Conservation (phyloP, 768 basidiomycete species). For the Rhizopogon salebrosus region DNA sequence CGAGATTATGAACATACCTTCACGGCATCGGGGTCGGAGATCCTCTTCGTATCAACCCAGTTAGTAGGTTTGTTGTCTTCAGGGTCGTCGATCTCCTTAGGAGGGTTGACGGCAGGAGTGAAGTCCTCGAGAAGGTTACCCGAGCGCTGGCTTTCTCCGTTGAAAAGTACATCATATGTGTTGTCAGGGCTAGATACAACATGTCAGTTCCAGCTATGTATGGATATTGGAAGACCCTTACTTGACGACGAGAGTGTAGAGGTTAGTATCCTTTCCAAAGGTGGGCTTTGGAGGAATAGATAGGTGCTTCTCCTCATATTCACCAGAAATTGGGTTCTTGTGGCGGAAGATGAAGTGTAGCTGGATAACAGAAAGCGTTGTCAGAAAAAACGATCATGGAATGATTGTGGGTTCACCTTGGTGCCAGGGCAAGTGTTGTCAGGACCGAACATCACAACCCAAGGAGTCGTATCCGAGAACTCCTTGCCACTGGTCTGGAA, state of each 20-base stretch:
- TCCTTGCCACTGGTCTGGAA: constrained; percentile 93
- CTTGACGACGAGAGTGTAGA: constrained; percentile 94
- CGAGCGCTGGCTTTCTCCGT: constrained; percentile 73
- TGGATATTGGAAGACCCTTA: constrained; percentile 33
- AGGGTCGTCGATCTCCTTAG: constrained; percentile 90
- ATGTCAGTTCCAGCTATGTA: background rate
- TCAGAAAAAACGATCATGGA: background rate
- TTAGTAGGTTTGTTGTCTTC: constrained; percentile 84
- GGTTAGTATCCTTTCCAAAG: constrained; percentile 86
- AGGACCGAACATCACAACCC: constrained; percentile 97
- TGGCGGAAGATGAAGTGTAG: constrained; percentile 99
- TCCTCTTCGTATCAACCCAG: constrained; percentile 91
- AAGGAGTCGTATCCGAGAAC: constrained; percentile 90
- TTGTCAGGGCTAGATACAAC: constrained; percentile 70
- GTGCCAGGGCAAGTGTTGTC: constrained; percentile 91
- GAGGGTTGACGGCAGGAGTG: constrained; percentile 87
- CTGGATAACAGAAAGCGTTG: constrained; percentile 31
- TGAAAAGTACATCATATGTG: constrained; percentile 88
- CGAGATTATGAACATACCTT: constrained; percentile 46
- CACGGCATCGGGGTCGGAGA: constrained; percentile 75
- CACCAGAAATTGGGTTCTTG: constrained; percentile 88
- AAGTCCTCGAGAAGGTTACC: constrained; percentile 94
- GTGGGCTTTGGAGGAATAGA: constrained; percentile 72
- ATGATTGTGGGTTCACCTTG: constrained; percentile 48
- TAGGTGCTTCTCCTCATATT: constrained; percentile 97